Evolutionary conservation across 108 stramenopile genomes (phyloP), one percentile per base, ranked within the genome.

Genomic region (Licmophora abbreviata): DNA sequence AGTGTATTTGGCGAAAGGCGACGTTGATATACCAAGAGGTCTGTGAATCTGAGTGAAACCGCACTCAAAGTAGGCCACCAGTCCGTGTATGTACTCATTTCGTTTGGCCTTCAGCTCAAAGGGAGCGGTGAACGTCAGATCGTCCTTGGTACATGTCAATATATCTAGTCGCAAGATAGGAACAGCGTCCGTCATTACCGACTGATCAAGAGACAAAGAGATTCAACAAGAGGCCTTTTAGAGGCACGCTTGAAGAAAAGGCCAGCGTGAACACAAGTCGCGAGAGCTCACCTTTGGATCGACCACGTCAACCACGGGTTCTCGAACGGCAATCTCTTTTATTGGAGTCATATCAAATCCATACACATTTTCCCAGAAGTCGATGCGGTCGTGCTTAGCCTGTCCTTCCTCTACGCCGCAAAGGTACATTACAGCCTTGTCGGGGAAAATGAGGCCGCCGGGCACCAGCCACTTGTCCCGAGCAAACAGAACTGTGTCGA

Each of bases 271-370:
- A 28, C 35, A 27, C 41, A 43, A 6, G 14, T 24, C 11, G 3
- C 12, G 5, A 23, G 4, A 24, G 46, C 58, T 11, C 35, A 64
- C 62, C 45, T 88, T 82, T 15, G 66, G 54, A 48, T 94, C 92
- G 5, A 97, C 84, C 10, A 93, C 77, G 58, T 98, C 97, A 44
- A 98, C 95, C 27, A 96, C 89, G 4, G 97, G 95, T 58, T 98
- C 97, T 44, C 51, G 67, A 40, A 96, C 44, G 3, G 95, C 95
- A 27, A 93, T 74, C n/a, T 86, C 77, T 48, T 85, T 80, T 55
- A 98, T 83, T 29, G 78, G 64, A 51, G 78, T 77, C 95, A 98
- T 96, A 63, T 98, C 88, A 55, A 98, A 96, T 12, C 97, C 97
- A 64, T 97, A 96, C 12, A 98, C 95, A 63, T 95, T 64, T 18